Conservation (phyloP, 306 rosid species). For the Begonia loranthoides region DNA sequence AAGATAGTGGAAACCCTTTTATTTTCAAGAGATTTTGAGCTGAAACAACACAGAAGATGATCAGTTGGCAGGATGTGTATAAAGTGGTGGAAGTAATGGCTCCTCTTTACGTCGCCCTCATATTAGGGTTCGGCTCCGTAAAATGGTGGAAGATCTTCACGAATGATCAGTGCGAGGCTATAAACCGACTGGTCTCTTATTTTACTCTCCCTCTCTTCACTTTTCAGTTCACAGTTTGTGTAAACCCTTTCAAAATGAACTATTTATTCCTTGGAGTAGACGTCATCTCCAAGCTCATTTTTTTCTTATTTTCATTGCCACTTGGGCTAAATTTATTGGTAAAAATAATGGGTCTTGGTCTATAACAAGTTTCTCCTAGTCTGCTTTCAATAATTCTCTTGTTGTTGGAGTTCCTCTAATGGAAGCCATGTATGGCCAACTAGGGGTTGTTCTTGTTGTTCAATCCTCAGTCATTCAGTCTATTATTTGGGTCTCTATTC, state of each 20-base stretch:
- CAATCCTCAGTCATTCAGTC: neutral
- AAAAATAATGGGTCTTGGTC: neutral
- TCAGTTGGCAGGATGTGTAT: no score
- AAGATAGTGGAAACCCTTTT: no score
- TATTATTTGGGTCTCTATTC: neutral
- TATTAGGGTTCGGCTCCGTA: slow-evolving; percentile 1
- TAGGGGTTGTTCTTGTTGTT: slow-evolving; percentile 1
- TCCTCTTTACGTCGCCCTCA: neutral
- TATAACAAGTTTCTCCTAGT: neutral
- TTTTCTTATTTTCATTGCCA: neutral
- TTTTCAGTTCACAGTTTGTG: neutral
- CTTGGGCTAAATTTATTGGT: neutral
- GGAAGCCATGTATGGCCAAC: slow-evolving; percentile 1
- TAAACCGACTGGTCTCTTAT: neutral
- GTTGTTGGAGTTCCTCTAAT: slow-evolving; percentile 1
- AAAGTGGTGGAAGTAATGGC: no score
- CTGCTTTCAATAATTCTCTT: slow-evolving; percentile 1
- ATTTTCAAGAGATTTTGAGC: no score
- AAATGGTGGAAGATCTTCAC: slow-evolving; percentile 1
- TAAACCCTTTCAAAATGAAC: slow-evolving; percentile 4
- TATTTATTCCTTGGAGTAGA: neutral
- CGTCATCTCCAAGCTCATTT: neutral
- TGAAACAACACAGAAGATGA: no score
- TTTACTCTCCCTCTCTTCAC: slow-evolving; percentile 6
- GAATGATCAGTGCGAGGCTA: neutral